Evolutionary conservation across 192 early-diverging fungal species (phyloP), one percentile per base, ranked within the genome.

Genomic region (Coemansia sp.): DNA sequence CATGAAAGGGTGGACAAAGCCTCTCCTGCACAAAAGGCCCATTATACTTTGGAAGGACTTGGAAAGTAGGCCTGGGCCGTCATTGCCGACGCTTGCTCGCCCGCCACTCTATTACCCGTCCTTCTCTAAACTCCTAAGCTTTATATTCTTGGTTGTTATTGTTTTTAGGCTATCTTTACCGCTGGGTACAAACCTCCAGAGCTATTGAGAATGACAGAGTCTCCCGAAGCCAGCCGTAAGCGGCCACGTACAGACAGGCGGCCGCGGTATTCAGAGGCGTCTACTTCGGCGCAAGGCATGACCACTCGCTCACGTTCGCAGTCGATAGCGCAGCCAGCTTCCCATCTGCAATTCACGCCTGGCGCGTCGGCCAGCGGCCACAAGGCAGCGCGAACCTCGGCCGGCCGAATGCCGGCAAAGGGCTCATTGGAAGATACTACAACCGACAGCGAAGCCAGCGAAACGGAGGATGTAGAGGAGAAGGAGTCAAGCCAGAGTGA

Each of bases 301-400:
- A 66, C 70, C 50, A 83, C 80, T 14, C 67, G 80, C 46, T 78
- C 75, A 59, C 80, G 75, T 33, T 72, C 78, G 6, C 78, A 69
- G 46, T 72, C 80, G 34, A 71, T 70, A 16, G 67, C 69, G 16
- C 69, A 69, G 64, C 66, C 50, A 51, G 35, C 50, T 3, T 6
- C 59, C 4, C 59, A 40, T 37, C 13, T 36, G 21, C 46, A 33
- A 11, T 44, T 10, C 37, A 39, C 6, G 29, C 27, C 62, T 11
- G 41, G 27, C 14, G n/a, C 10, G 16, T 63, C 62, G 21, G 41
- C 31, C 31, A 44, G 29, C 62, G 19, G 19, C 10, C 41, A n/a
- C 40, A 44, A 34, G 62, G 36, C 62, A 9, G 35, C 37, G 36
- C 59, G 37, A 24, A 60, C 59, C 10, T 60, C 34, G 59, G 21